Evolutionary conservation across 2,329 filamentous ascomycete genomes (phyloP).

Genomic region (Ascochyta lentis): DNA sequence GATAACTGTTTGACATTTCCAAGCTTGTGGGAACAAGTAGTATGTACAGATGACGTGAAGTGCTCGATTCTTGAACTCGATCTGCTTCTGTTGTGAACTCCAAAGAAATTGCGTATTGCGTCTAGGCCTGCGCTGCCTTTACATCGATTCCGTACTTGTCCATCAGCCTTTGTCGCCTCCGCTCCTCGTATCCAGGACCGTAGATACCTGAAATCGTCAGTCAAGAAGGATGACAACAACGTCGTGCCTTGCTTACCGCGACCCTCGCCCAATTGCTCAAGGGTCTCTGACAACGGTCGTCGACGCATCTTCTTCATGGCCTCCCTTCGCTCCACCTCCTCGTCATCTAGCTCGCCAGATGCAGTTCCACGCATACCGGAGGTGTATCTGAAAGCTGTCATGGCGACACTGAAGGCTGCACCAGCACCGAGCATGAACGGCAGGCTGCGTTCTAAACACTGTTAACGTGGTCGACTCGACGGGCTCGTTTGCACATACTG

Average conservation of each 20-base stretch:
- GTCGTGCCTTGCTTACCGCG: constrained; percentile 65
- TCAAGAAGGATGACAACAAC: neutral
- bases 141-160: constrained; percentile 89
- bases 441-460: constrained; percentile 65
- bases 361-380: constrained; percentile 65
- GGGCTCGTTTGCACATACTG: constrained; percentile 61
- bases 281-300: constrained; percentile 77
- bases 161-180: constrained; percentile 80
- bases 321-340: constrained; percentile 80
- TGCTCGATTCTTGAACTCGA: constrained; percentile 18
- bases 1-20: constrained; percentile 9
- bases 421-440: constrained; percentile 75
- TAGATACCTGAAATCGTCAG: constrained; percentile 68
- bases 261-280: constrained; percentile 83
- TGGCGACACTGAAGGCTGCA: constrained; percentile 61
- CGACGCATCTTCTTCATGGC: constrained; percentile 75
- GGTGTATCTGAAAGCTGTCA: constrained; percentile 72
- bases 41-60: constrained; percentile 28
- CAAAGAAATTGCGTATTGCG: constrained; percentile 27
- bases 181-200: constrained; percentile 82
- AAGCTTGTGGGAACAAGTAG: constrained; percentile 14
- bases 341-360: constrained; percentile 64
- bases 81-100: constrained; percentile 26
- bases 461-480: constrained; percentile 25
- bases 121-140: constrained; percentile 38